Evolutionary conservation across 495 filamentous ascomycete species (phyloP), one percentile per base, ranked within the genome.

Genomic region (Podospora anserina): DNA sequence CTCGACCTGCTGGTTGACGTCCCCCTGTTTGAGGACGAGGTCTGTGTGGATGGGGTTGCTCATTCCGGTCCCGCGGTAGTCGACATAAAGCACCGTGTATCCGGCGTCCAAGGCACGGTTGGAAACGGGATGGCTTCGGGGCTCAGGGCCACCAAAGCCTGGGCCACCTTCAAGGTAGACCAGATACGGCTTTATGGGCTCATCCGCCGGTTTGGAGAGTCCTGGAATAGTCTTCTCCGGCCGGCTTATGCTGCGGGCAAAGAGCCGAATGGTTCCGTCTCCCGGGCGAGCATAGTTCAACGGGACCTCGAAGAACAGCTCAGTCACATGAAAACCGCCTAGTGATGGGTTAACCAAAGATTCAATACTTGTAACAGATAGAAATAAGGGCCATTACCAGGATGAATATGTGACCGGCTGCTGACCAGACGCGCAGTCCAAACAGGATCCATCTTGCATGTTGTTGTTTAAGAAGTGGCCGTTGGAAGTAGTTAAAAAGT

Each of bases 51-150:
- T 82, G 0, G 93, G 89, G 2, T 85, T 90, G 77, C 91, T 94
- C 53, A 96, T 78, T 3, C 94, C 94, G 26, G 92, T 96, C 13
- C 94, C 94, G 18, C 94, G 87, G 72, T 96, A 92, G 76, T 98
- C 94, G 2, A 98, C 82, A 66, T 89, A 90, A 11, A 98, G 84
- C 28, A 97, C 78, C 80, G 95, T 83, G 73, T 96, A 97, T 26
- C 94, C 94, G 66, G 89, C 90, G 66, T 88, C 89, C 6, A 97
- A 86, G 20, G 92, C 83, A n/a, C 81, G 77, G 18, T 86, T 82
- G 13, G 91, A 88, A 72, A 91, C 86, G 23, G 86, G 78, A 71
- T 85, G 85, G 64, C 88, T 84, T 75, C 96, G 91, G 5, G 94
- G 94, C 55, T 89, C 78, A 16, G 83, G 78, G 71, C 90, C 93